A percentile compares a stretch with the other conserved stretches of the same genome.
Evolutionary conservation across 371 early-diverging fungal genomes (phyloP).

Genomic region (Nematocida sp.): DNA sequence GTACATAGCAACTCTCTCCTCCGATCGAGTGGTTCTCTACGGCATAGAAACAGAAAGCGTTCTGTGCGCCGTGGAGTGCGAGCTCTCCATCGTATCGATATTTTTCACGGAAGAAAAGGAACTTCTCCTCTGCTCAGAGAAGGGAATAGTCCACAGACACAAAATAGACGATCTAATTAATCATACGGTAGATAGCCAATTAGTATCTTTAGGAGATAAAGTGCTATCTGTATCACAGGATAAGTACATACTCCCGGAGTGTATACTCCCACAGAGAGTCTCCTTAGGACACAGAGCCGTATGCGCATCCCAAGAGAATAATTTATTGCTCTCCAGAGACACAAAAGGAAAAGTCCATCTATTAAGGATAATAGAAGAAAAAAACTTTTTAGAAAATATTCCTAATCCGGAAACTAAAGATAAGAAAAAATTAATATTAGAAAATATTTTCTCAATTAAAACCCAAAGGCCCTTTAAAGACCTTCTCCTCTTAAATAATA

Average conservation of each 20-base stretch:
- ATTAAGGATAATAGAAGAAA: background rate
- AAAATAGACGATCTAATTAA: conserved; percentile 10
- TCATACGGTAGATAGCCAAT: background rate
- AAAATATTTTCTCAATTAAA: background rate
- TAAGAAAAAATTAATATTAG: too few relatives aligned
- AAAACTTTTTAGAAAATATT: too few relatives aligned
- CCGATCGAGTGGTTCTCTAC: conserved; percentile 5
- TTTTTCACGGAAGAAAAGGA: background rate
- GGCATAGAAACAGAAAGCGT: conserved; percentile 32
- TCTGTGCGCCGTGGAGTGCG: background rate
- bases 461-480: background rate
- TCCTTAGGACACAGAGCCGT: background rate
- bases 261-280: background rate
- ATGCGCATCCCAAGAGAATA: too few relatives aligned
- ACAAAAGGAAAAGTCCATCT: background rate
- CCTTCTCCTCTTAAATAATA: background rate
- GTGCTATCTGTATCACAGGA: background rate
- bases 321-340: background rate
- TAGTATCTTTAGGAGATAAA: background rate
- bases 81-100: background rate
- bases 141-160: conserved; percentile 40
- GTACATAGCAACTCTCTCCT: conserved; percentile 4
- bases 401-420: too few relatives aligned
- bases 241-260: background rate
- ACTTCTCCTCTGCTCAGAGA: conserved; percentile 8